Base-by-base conservation (phyloP, 176 grass and related monocot species). In the Rhipidocladum racemiflorum region DNA sequence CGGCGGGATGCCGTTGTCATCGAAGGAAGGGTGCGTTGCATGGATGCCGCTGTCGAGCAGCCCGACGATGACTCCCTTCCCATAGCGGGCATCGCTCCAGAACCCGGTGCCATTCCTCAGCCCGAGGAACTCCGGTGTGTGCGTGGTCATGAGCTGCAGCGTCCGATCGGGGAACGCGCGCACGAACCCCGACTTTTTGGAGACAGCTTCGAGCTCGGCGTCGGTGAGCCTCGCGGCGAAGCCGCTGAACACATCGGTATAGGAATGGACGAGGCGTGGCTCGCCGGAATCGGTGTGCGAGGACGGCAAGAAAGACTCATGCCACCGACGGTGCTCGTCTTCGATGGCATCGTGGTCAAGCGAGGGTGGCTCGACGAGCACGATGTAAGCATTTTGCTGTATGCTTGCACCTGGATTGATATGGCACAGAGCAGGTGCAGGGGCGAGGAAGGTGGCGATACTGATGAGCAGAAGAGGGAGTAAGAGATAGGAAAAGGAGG, bases 41-140 rank as follows among this genome's bases (percentile, higher is more conserved):
- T 53, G 20, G 68, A 94, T 84, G 34, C 91, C 91, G 12, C 48
- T 44, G 78, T 94, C 88, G 12, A 94, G 77, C 4, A 94, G 7
- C 2, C 91, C 88, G 38, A 94, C 32, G 17, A 94, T 32, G 45
- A 81, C 44, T 0, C 91, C 91, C 61, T 86, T 60, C 5, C 91
- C 91, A 4, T 79, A 83, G 7, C 73, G 5, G 2, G 62, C 28
- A 16, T 75, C 17, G 2, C 84, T 68, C 77, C 85, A 87, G 15
- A 86, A 74, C 48, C 85, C 70, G 4, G 28, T 3, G 70, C 40
- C 61, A 0, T 28, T 11, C 62, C 5, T 50, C 55, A 87, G 34
- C 0, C 79, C 79, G 6, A 87, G 72, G 54, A 87, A 88, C 29
- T 25, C 38, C 5, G 81, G 87, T 2, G 87, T 88, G 85, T 84